Evolutionary conservation across 169 alveolate species (phyloP).

Genomic region (Plasmodium knowlesi): DNA sequence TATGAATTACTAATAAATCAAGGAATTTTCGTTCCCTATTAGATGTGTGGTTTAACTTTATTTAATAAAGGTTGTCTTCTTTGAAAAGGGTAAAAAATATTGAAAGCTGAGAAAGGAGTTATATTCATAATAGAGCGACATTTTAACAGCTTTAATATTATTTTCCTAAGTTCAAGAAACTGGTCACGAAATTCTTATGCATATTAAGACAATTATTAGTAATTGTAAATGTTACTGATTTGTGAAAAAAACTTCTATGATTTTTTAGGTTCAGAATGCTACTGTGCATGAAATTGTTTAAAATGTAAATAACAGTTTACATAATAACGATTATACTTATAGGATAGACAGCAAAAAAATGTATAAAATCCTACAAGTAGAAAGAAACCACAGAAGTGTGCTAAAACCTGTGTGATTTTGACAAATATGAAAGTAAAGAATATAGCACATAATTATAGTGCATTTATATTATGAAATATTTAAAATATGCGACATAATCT

Average conservation of each 20-base stretch:
- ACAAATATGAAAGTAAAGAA: not conserved
- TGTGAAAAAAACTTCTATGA: not conserved
- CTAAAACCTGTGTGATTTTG: not conserved
- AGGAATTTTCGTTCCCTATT: not conserved
- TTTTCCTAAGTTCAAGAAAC: not conserved
- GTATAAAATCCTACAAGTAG: not conserved
- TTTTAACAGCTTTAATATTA: not conserved
- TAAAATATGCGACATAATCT: not conserved
- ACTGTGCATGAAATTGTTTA: not conserved
- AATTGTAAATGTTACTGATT: not conserved
- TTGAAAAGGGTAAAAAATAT: not conserved
- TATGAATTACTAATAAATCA: not conserved
- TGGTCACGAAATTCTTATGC: not conserved
- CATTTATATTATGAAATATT: not conserved
- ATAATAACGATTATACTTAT: not conserved
- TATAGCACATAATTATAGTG: not conserved
- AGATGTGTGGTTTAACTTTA: not conserved
- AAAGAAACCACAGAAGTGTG: not conserved
- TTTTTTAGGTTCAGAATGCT: not conserved
- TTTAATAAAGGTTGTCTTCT: not conserved
- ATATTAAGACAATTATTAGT: not conserved
- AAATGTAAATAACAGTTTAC: not conserved
- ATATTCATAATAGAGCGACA: not conserved
- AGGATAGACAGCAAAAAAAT: not conserved
- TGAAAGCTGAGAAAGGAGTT: not conserved